Percentiles rank a stretch among this genome's conserved stretches.
phyloP scores from a whole-genome alignment of 2,329 filamentous ascomycete species.

The Drechslerella coelobrocha region DNA sequence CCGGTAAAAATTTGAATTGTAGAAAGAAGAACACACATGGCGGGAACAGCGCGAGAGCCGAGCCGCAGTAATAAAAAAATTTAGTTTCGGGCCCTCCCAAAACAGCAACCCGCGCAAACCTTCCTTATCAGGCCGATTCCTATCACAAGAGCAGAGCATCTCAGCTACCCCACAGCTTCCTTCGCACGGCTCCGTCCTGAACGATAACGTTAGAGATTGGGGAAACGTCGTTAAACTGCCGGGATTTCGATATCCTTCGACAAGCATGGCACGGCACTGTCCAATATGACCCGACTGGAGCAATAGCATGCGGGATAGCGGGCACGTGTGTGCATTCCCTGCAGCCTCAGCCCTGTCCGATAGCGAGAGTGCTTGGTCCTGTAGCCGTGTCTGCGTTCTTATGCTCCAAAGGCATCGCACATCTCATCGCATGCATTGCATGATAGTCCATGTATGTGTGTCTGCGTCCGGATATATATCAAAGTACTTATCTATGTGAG shows the following conservation, averaged over 20 bases:
- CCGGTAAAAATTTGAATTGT: background rate
- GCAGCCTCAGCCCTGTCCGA: too few relatives aligned
- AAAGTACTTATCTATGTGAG: background rate
- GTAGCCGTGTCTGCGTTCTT: too few relatives aligned
- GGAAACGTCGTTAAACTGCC: too few relatives aligned
- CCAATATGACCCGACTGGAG: too few relatives aligned
- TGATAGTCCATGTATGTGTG: too few relatives aligned
- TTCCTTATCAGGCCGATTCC: slow-evolving; percentile 4
- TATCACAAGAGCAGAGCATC: background rate
- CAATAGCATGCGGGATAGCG: too few relatives aligned
- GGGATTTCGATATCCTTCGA: too few relatives aligned
- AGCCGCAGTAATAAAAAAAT: slow-evolving; percentile 25
- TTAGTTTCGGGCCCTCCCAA: slow-evolving; percentile 26
- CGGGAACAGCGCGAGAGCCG: background rate
- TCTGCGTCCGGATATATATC: background rate
- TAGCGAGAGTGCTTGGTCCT: too few relatives aligned
- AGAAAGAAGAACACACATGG: slow-evolving; percentile 7
- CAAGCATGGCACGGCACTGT: too few relatives aligned
- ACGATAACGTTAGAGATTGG: too few relatives aligned
- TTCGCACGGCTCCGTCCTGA: background rate
- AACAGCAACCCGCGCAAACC: slow-evolving; percentile 20
- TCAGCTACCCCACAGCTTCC: background rate
- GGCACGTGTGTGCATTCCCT: too few relatives aligned
- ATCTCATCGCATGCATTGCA: slow-evolving; percentile 5
- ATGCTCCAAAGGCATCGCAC: background rate